Percentiles rank a stretch among this genome's conserved stretches.
Conservation (phyloP, 2,329 filamentous ascomycete species). For the Ophiostoma perfectum region DNA sequence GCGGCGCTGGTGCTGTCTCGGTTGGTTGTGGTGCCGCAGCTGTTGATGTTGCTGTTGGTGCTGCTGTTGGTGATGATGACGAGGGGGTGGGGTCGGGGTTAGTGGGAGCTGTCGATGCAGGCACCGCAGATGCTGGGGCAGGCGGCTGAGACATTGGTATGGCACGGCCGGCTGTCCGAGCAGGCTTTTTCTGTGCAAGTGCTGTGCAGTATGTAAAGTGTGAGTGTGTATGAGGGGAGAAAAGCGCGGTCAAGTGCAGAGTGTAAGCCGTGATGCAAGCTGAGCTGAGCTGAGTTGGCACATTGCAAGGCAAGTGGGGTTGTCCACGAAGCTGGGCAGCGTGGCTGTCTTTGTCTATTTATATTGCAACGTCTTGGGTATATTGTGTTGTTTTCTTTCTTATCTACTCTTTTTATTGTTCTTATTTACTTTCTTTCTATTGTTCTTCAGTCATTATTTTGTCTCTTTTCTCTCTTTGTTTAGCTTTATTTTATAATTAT, state of each 20-base stretch:
- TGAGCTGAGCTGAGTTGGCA: constrained; percentile 6
- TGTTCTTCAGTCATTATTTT: neutral
- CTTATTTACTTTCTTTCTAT: neutral
- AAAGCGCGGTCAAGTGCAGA: neutral
- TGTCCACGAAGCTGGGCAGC: neutral
- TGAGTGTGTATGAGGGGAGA: neutral
- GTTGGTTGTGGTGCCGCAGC: neutral
- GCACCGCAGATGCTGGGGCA: neutral
- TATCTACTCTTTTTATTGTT: neutral
- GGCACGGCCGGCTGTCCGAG: neutral
- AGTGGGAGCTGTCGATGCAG: constrained; percentile 2
- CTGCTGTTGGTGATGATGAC: constrained; percentile 7
- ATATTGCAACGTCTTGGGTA: neutral
- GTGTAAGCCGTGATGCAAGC: neutral
- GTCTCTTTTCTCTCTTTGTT: neutral
- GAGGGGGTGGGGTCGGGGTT: constrained; percentile 1
- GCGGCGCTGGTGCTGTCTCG: neutral
- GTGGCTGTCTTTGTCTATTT: neutral
- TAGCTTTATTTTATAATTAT: neutral
- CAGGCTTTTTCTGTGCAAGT: too few species aligned
- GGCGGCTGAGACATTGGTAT: constrained; percentile 6
- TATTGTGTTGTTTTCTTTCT: neutral
- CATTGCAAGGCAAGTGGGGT: neutral
- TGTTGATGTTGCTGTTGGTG: neutral
- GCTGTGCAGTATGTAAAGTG: neutral